Conservation (phyloP, 768 basidiomycete genomes). For the Suillus lakei region DNA sequence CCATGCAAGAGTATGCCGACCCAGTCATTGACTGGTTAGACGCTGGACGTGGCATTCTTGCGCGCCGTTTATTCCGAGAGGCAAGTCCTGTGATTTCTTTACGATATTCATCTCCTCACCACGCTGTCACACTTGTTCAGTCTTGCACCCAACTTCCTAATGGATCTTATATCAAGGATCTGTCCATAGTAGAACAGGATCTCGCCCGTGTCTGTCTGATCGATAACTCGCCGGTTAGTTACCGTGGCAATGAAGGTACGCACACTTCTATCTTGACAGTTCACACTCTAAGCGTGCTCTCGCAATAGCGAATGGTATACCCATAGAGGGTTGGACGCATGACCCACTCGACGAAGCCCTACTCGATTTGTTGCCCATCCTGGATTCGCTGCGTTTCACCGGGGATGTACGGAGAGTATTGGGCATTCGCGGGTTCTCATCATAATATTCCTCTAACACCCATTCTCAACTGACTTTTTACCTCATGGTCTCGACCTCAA, state of each 20-base stretch:
- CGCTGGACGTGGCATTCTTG: slow-evolving; percentile 89
- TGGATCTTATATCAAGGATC: slow-evolving; percentile 94
- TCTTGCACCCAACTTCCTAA: slow-evolving; percentile 92
- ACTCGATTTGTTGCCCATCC: slow-evolving; percentile 91
- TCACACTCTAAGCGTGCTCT: slow-evolving; percentile 6
- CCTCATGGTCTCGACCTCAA: slow-evolving; percentile 17
- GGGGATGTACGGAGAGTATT: slow-evolving; percentile 93
- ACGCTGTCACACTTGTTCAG: slow-evolving; percentile 42
- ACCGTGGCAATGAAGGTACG: slow-evolving; percentile 90
- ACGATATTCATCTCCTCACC: slow-evolving; percentile 2
- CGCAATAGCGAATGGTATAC: slow-evolving; percentile 89
- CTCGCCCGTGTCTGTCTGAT: slow-evolving; percentile 92
- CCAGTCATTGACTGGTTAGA: slow-evolving; percentile 99
- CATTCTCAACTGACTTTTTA: slow-evolving; percentile 22
- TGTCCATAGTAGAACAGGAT: slow-evolving; percentile 86
- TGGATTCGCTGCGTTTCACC: slow-evolving; percentile 96
- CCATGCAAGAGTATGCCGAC: slow-evolving; percentile 99
- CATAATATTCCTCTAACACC: slow-evolving; percentile 23
- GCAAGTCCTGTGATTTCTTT: slow-evolving; percentile 48
- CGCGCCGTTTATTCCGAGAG: slow-evolving; percentile 90
- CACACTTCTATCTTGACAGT: slow-evolving; percentile 10
- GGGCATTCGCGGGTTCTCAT: slow-evolving; percentile 66
- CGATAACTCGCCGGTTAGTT: slow-evolving; percentile 95
- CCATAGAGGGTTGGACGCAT: slow-evolving; percentile 99
- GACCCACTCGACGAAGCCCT: slow-evolving; percentile 97